Evolutionary conservation across 208 protist genomes (phyloP).

Genomic region (Trypanosoma platydactyli): DNA sequence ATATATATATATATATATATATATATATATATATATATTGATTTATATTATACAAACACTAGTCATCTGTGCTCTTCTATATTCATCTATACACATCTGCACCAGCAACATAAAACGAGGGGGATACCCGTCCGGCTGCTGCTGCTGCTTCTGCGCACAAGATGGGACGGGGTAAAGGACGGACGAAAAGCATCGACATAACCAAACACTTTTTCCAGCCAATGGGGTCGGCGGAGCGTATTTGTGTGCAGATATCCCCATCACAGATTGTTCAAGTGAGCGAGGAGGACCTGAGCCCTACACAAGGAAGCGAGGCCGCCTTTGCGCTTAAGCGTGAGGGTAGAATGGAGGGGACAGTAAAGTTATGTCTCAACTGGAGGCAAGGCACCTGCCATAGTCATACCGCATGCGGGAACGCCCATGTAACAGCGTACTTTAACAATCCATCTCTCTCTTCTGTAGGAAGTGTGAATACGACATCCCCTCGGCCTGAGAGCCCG

Average conservation of each 20-base stretch:
- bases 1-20: background rate
- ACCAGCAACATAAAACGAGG: too few relatives aligned
- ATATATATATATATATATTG: background rate
- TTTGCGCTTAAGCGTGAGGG: conserved; percentile 67
- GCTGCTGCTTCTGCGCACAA: background rate
- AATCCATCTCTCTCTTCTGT: background rate
- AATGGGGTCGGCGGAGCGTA: conserved; percentile 51
- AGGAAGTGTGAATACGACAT: conserved; percentile 6
- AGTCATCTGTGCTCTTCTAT: too few relatives aligned
- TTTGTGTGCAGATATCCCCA: conserved; percentile 56
- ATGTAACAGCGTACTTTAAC: conserved; percentile 59
- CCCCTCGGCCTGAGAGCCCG: background rate
- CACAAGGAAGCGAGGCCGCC: conserved; percentile 71
- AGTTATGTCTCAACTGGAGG: conserved; percentile 77
- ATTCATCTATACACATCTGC: too few relatives aligned
- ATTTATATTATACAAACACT: too few relatives aligned
- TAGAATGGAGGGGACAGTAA: conserved; percentile 59
- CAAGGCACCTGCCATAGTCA: conserved; percentile 70
- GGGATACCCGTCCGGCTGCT: too few relatives aligned
- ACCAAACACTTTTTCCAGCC: conserved; percentile 71
- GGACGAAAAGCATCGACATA: conserved; percentile 73
- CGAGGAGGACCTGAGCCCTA: conserved; percentile 80
- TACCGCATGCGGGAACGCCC: conserved; percentile 73
- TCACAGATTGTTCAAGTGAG: conserved; percentile 39
- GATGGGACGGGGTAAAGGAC: conserved; percentile 34